Base-by-base conservation (phyloP, 192 early-diverging fungal genomes). In the Rhizoclosmatium globosum region DNA sequence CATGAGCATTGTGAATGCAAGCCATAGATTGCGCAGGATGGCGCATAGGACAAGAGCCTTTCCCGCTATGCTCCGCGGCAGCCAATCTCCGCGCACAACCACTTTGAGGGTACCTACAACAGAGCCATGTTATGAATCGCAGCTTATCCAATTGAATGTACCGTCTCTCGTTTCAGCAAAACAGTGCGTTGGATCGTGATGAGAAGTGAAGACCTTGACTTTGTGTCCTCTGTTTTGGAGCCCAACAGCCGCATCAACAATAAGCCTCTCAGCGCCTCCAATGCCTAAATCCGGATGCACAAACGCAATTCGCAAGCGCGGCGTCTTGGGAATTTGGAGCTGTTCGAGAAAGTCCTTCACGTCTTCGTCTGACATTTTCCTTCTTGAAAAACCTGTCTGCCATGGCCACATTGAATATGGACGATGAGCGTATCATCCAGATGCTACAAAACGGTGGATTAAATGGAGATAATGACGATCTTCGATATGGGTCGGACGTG, bases 211-310 rank as follows among this genome's bases (percentile, higher is more conserved):
- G 68, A 99, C 87, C 45, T 83, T 74, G 2, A 97, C 92, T 9
- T 85, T 64, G 85, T 99, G 95, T 15, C 97, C 97, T 41, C 83
- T 86, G 38, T 87, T 80, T 83, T 94, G 90, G 71, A 97, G 87
- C 39, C 93, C 93, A 3, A 93, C 81, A 3, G 95, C 96, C 1
- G 95, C 92, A 85, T 99, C 97, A 13, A 99, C 95, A 0, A 99
- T 93, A 19, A 99, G 88, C 21, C 97, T 89, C 82, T 99, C 97
- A 3, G 97, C 97, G 39, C 97, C 97, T 74, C 94, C 96, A 53
- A 98, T 98, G 42, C 97, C 97, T 1, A 98, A 85, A 80, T 98
- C 94, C 6, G 97, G 97, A 76, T 98, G 97, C 38, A 98, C 83
- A 82, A 98, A 95, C 17, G 91, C 95, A 47, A 97, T 64, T 2